Percentiles rank a stretch among this genome's conserved stretches.
Conservation (phyloP, 1,284 basidiomycete genomes). For the Papiliotrema flavescens region DNA sequence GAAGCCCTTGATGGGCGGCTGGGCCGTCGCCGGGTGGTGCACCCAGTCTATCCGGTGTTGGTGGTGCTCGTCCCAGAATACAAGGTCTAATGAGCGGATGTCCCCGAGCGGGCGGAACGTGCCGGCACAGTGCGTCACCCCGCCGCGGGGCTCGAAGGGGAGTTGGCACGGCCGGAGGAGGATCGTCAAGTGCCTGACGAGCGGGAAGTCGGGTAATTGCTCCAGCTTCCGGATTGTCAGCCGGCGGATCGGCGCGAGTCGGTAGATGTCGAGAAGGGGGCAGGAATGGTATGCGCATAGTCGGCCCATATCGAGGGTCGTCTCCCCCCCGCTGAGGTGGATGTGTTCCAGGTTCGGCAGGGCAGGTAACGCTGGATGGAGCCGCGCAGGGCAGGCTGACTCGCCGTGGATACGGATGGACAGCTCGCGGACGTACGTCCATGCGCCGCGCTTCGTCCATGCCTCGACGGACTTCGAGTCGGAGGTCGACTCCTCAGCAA, state of each 20-base stretch:
- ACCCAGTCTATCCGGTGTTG: not conserved
- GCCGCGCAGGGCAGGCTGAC: not conserved
- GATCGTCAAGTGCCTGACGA: not conserved
- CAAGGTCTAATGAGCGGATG: not conserved
- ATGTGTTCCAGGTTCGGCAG: not conserved
- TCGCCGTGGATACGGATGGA: not conserved
- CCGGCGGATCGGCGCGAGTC: not conserved
- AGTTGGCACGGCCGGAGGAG: conserved; percentile 1
- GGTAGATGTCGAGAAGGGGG: not conserved
- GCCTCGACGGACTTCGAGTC: not conserved
- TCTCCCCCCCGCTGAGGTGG: not conserved
- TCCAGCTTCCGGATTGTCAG: not conserved
- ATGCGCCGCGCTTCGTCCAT: not conserved
- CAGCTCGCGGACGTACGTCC: not conserved
- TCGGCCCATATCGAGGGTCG: not conserved
- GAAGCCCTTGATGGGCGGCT: not conserved
- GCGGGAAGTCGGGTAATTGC: not conserved
- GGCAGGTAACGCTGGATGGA: not conserved
- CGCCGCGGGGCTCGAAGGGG: not conserved
- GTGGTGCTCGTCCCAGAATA: not conserved
- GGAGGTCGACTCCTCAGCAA: too few species aligned
- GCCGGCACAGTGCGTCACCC: not conserved
- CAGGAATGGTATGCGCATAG: not conserved
- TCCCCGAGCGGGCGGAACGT: not conserved
- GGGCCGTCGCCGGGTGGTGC: not conserved